These are phyloP conservation scores for Colletotrichum godetiae DNA, from an alignment of 2,329 filamentous ascomycete genomes.

Conservation along the genomic window DNA sequence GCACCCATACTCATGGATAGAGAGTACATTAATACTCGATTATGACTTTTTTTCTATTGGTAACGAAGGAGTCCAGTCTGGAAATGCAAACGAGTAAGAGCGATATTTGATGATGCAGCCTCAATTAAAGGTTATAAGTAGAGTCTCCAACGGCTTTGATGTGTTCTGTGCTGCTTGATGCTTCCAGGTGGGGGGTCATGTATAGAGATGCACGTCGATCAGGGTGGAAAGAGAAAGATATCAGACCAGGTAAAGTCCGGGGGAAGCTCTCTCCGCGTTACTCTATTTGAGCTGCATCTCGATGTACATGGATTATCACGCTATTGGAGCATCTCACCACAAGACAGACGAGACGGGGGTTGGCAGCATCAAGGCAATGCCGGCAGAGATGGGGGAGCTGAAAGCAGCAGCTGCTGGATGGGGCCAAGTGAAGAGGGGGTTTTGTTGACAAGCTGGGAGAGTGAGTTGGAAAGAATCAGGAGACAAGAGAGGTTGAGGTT, in stretches of 20 bases:
- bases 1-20: conserved; percentile 16
- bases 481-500: neutral
- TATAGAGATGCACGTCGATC: neutral
- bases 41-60: neutral
- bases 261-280: neutral
- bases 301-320: neutral
- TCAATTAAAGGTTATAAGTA: neutral
- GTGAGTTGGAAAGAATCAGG: neutral
- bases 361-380: neutral
- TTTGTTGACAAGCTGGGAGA: neutral
- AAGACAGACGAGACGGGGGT: neutral
- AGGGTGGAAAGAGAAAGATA: too few species aligned
- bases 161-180: neutral
- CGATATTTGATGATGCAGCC: neutral
- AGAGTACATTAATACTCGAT: conserved; percentile 31
- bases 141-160: neutral
- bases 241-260: neutral
- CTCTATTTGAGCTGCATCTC: neutral
- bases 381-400: neutral
- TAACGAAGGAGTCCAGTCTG: too few species aligned
- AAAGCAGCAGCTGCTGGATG: neutral
- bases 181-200: neutral
- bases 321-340: neutral
- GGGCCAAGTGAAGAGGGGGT: too few species aligned
- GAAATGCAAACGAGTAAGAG: neutral